Evolutionary conservation across 2,329 filamentous ascomycete species (phyloP).

Genomic region (Penicillium verrucosum): DNA sequence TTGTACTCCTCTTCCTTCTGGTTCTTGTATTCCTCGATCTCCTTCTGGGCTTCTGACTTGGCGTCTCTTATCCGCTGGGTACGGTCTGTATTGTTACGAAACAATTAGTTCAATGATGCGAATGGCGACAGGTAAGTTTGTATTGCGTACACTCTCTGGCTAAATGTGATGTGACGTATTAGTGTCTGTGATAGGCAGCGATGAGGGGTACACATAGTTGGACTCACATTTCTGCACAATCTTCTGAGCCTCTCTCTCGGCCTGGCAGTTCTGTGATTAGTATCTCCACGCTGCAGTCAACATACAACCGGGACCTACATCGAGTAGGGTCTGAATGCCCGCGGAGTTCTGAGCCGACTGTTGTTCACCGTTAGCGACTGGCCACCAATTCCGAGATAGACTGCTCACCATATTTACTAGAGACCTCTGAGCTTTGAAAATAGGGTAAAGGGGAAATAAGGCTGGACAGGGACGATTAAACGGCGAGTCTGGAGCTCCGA

Average conservation of each 20-base stretch:
- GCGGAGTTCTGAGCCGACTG: slow-evolving; percentile 98
- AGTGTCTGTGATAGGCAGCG: slow-evolving; percentile 13
- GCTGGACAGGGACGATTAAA: slow-evolving; percentile 17
- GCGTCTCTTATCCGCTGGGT: slow-evolving; percentile 98
- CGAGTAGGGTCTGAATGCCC: slow-evolving; percentile 97
- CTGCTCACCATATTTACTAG: slow-evolving; percentile 31
- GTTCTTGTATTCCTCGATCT: slow-evolving; percentile 88
- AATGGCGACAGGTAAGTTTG: slow-evolving; percentile 6
- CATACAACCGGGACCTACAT: slow-evolving; percentile 60
- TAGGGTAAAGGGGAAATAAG: slow-evolving; percentile 8
- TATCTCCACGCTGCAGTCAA: neutral
- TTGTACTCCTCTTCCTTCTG: slow-evolving; percentile 93
- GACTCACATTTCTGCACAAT: slow-evolving; percentile 90
- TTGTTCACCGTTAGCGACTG: slow-evolving; percentile 13
- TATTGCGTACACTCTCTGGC: slow-evolving; percentile 75
- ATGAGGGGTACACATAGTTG: neutral
- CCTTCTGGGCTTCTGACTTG: slow-evolving; percentile 92
- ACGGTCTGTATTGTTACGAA: slow-evolving; percentile 58
- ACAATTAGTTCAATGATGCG: slow-evolving; percentile 12
- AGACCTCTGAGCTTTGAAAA: slow-evolving; percentile 11
- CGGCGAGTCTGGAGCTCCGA: slow-evolving; percentile 28
- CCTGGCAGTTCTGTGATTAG: slow-evolving; percentile 52
- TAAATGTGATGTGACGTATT: slow-evolving; percentile 41
- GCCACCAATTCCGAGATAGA: neutral
- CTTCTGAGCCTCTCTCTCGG: slow-evolving; percentile 97